Evolutionary conservation across 202 grass and related monocot genomes (phyloP), one percentile per base, ranked within the genome.

Genomic region (Zizania palustris): DNA sequence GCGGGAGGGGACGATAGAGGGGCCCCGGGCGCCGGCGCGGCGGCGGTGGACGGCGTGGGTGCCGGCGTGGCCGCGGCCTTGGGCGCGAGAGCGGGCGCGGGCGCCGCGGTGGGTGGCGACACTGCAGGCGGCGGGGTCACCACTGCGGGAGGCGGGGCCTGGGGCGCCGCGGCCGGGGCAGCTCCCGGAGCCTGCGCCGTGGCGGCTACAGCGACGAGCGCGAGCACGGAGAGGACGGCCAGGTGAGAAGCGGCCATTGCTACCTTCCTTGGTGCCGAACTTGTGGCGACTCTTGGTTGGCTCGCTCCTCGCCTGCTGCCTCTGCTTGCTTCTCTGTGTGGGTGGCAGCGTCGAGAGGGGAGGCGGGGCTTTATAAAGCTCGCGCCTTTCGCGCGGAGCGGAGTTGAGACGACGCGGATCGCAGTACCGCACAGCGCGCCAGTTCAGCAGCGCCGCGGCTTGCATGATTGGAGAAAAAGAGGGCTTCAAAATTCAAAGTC

Each of bases 231-330:
- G 63, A 88, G 80, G 69, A 83, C 39, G 63, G 75, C 71, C 40
- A 88, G 80, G 75, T 60, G 74, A 75, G 80, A 74, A 83, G 80
- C 80, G 40, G 85, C 85, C 85, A 88, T 88, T 57, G 63, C 4
- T 7, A 7, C 7, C 50, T 3, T n/a, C 4, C 2, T 11, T 18
- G 28, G 28, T 54, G 15, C n/a, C 13, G 48, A 35, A 44, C 35
- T 54, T 0, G 5, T 36, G 3, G 76, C 3, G 19, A 10, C 41
- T 69, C 48, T 19, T 40, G 4, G 21, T 6, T 43, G 28, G 59
- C 74, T 78, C 68, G 61, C 80, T 63, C 53, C 74, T 74, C 70
- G 51, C 57, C 50, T 77, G 41, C 67, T 70, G 14, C 19, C 45
- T 51, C 45, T 60, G 45, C 58, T 38, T 63, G 33, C 3, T 16